These are phyloP conservation scores for Dictyostelium citrinum DNA, from an alignment of 78 protist species.

Conservation along the genomic window DNA sequence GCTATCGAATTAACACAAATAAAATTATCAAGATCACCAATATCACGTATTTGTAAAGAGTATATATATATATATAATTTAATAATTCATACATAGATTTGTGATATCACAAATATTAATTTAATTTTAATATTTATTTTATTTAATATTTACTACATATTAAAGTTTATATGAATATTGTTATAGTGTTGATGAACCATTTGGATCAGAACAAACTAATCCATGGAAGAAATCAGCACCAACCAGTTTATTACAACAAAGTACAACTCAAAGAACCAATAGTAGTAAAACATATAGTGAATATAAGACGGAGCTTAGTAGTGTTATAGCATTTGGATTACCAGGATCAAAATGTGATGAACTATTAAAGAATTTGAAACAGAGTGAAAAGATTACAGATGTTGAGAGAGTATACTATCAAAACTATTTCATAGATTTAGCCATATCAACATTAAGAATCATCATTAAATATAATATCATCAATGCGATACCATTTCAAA, in stretches of 20 bases:
- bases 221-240: constrained; percentile 53
- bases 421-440: constrained; percentile 12
- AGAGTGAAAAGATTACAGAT: neutral
- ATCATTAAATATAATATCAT: neutral
- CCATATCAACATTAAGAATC: constrained; percentile 8
- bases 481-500: neutral
- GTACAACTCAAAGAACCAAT: neutral
- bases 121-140: no score
- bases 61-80: neutral
- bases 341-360: constrained; percentile 16
- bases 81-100: no score
- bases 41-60: constrained; percentile 41
- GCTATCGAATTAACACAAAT: neutral
- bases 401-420: constrained; percentile 3
- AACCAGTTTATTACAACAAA: constrained; percentile 16
- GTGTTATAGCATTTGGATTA: constrained; percentile 48
- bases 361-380: constrained; percentile 8
- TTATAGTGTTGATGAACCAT: constrained; percentile 25
- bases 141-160: no score
- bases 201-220: constrained; percentile 8
- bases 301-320: neutral
- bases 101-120: no score
- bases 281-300: neutral
- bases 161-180: constrained; percentile 32
- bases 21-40: neutral